Evolutionary conservation across 352 stramenopile genomes (phyloP), one percentile per base, ranked within the genome.

Genomic region (Pythium dissimile): DNA sequence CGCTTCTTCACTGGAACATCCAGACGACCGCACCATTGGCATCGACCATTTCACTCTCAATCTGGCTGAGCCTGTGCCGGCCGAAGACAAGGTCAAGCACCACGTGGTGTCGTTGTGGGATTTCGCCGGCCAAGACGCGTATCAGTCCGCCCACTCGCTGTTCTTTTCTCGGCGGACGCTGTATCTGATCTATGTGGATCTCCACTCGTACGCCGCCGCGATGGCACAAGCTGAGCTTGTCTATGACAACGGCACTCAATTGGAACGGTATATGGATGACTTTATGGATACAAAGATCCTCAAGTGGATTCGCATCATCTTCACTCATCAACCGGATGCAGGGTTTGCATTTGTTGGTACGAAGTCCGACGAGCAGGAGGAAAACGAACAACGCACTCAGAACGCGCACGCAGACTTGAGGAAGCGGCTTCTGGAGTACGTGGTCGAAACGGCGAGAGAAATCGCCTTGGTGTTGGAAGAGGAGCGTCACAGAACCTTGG

Each of bases 1-100:
- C n/a, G n/a, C n/a, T n/a, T 74, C 28, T 62, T 71, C 49, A 74
- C 41, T 71, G 5, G 62, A 69, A 35, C 16, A 32, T 7, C 34
- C 46, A 15, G 48, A 69, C 34, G n/a, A 53, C n/a, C 67, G 59
- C 1, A 75, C 67, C 8, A 65, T 75, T 38, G 67, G 67, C 6
- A 64, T 75, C 10, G 64, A 75, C 27, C 47, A 55, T 11, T 74
- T 74, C n/a, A 35, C 10, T 48, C 3, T 8, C 27, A 37, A 11
- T 44, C 23, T 26, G 1, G 6, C n/a, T 21, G 2, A 5, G 35
- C 4, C 7, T 9, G 18, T 11, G 2, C 27, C 13, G 20, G 13
- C 2, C 12, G 26, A n/a, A 11, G 18, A 23, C 1, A 50, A n/a
- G 2, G 2, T 15, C 16, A 30, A 38, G 28, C 15, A 34, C 3